Base-by-base conservation (phyloP, 768 basidiomycete genomes). In the Daedaleopsis nitida region DNA sequence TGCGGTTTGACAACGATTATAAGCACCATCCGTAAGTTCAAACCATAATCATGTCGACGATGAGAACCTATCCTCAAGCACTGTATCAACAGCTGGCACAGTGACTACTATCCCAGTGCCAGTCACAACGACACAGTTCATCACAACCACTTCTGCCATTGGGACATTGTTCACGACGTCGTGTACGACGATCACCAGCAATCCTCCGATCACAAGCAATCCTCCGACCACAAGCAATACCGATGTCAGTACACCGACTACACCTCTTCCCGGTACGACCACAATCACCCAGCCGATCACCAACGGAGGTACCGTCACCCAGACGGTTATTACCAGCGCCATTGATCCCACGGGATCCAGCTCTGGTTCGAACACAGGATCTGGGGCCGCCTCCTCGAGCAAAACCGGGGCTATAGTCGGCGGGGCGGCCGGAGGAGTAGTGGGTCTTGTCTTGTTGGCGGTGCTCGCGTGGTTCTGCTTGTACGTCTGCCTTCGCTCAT, bases 151-250 rank as follows among this genome's bases (percentile, higher is more conserved):
- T 9, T 56, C 60, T 1, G 21, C 68, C 1, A 69, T 63, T 16
- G 60, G 64, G 7, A 69, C 68, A 0, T 53, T 65, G 2, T 69
- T 62, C 44, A 55, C 64, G 14, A 69, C 68, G 7, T 54, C 58
- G 9, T 69, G 68, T 51, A 47, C 64, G n/a, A 42, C 39, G 39
- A 17, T 12, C 39, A 17, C 11, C 39, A 17, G 39, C 39, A 17
- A 17, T 17, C 4, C 11, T 42, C 39, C 39, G 37, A 14, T 8
- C 37, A 8, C 37, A 38, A 38, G 37, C n/a, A n/a, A n/a, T n/a
- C n/a, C n/a, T n/a, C n/a, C n/a, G n/a, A n/a, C n/a, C n/a, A n/a
- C n/a, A 3, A 13, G 13, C 11, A 2, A 42, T 3, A 42, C 39
- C 17, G 42, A 55, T 43, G 32, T 2, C 39, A 42, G 3, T 42